Evolutionary conservation across 2,329 filamentous ascomycete species (phyloP).

Genomic region (Paracoccidioides brasiliensis): DNA sequence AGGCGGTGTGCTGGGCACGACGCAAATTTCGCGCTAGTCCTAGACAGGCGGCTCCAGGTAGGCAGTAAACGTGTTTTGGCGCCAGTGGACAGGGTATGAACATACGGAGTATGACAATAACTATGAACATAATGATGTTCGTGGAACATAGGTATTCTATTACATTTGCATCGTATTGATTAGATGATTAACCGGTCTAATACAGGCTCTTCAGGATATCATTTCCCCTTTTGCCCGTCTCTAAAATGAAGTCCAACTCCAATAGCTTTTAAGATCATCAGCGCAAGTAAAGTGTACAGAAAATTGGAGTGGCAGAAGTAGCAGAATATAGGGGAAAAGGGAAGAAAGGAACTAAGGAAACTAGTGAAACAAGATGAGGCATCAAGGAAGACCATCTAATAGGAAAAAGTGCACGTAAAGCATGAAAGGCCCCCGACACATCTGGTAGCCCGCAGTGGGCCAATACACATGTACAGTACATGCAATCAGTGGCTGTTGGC

Average conservation of each 20-base stretch:
- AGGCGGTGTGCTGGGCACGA: constrained; percentile 30
- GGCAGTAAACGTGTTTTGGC: too few relatives aligned
- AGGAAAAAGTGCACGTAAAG: background rate
- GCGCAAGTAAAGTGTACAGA: background rate
- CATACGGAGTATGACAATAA: background rate
- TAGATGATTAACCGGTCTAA: background rate
- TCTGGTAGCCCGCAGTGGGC: background rate
- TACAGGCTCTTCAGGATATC: too few relatives aligned
- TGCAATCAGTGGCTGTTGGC: background rate
- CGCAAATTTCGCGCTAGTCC: constrained; percentile 27
- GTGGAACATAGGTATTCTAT: background rate
- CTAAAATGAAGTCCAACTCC: background rate
- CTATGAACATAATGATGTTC: background rate
- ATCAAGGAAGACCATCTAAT: background rate
- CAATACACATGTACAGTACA: too few relatives aligned
- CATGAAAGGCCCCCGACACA: background rate
- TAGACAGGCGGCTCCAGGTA: too few relatives aligned
- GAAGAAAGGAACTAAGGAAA: background rate
- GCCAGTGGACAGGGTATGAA: too few relatives aligned
- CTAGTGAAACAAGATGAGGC: too few relatives aligned
- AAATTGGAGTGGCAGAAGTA: background rate
- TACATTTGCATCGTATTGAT: background rate
- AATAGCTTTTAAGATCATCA: background rate
- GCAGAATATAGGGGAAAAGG: background rate
- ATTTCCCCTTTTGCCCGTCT: background rate